These are phyloP conservation scores for Nephromyces sp. DNA, from an alignment of 169 alveolate genomes.

Conservation along the genomic window DNA sequence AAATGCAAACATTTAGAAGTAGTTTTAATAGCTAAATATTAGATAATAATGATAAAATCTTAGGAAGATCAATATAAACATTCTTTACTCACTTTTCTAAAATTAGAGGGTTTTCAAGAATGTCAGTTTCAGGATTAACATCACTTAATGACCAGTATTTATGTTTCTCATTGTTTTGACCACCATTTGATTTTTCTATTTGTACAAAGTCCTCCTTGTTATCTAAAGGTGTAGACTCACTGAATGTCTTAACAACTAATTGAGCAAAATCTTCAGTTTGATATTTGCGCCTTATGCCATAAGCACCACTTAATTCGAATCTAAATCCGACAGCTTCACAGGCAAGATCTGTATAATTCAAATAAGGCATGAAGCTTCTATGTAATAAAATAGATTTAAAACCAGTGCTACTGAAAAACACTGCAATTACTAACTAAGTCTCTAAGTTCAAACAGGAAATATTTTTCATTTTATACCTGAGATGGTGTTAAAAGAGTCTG, in stretches of 20 bases:
- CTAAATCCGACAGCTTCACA: constrained; percentile 19
- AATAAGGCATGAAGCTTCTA: no score
- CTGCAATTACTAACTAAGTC: background rate
- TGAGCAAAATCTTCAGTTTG: constrained; percentile 32
- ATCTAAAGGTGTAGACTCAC: constrained; percentile 14
- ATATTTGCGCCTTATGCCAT: constrained; percentile 29
- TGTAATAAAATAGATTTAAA: background rate
- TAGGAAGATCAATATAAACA: background rate
- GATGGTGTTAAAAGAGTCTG: background rate
- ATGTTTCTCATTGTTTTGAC: background rate
- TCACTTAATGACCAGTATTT: background rate
- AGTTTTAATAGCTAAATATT: background rate
- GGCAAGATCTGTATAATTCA: constrained; percentile 19
- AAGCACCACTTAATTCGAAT: constrained; percentile 31
- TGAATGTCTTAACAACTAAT: constrained; percentile 17
- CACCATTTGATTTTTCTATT: background rate
- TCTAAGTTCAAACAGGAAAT: background rate
- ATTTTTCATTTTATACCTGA: background rate
- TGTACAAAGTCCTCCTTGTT: constrained; percentile 10
- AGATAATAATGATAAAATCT: background rate
- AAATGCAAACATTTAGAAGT: no score
- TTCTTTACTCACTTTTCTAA: background rate
- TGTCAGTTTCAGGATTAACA: constrained; percentile 14
- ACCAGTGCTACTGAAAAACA: background rate
- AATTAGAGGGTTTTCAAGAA: constrained; percentile 2